phyloP scores from a whole-genome alignment of 2,329 filamentous ascomycete species.

The Dryadomyces sulphureus region DNA sequence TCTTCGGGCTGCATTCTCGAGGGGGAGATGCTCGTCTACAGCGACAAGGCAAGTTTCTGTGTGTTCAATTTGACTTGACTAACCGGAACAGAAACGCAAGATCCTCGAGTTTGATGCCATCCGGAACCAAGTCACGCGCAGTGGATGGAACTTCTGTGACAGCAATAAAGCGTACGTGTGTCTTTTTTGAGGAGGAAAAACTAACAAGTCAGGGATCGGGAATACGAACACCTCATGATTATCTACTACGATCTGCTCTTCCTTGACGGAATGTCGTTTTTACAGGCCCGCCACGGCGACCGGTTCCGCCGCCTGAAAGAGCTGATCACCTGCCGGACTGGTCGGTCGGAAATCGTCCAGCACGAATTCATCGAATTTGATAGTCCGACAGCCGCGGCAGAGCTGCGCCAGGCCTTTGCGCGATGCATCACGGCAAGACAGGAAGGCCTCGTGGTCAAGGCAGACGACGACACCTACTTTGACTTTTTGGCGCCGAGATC shows the following conservation, averaged over 20 bases:
- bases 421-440: conserved; percentile 47
- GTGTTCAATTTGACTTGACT: background rate
- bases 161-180: background rate
- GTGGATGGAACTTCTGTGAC: conserved; percentile 33
- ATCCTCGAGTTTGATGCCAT: conserved; percentile 72
- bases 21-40: conserved; percentile 70
- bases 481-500: conserved; percentile 21
- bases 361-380: conserved; percentile 55
- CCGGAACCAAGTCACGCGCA: conserved; percentile 61
- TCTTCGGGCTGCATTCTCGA: conserved; percentile 60
- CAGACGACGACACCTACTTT: conserved; percentile 66
- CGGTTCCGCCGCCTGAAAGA: conserved; percentile 44
- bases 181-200: conserved; percentile 6
- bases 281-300: conserved; percentile 38
- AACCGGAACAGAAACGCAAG: conserved; percentile 28
- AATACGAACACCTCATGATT: conserved; percentile 44
- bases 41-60: conserved; percentile 31
- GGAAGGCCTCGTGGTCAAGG: conserved; percentile 74
- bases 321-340: conserved; percentile 35
- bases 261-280: conserved; percentile 36
- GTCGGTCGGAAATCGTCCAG: conserved; percentile 51
- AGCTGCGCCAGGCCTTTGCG: conserved; percentile 51
- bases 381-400: conserved; percentile 30
- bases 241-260: conserved; percentile 45
- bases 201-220: conserved; percentile 22